Conservation (phyloP, 2,329 filamentous ascomycete genomes). For the Peltaster fructicola region DNA sequence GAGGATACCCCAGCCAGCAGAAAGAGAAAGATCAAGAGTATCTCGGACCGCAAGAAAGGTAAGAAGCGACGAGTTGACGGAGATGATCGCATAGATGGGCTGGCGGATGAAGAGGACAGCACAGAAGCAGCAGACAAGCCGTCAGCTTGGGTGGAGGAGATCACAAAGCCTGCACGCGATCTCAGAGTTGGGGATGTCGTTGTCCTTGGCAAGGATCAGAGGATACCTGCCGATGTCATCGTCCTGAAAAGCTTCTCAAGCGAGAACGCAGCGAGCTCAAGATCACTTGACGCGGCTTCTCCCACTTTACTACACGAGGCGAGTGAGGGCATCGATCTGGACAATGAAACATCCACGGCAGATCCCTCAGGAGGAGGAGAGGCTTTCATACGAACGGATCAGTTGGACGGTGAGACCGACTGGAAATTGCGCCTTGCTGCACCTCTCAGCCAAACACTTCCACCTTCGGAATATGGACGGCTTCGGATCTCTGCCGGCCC, state of each 20-base stretch:
- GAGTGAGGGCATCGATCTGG: conserved; percentile 7
- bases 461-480: conserved; percentile 49
- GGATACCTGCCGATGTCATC: conserved; percentile 85
- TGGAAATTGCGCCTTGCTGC: conserved; percentile 92
- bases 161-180: conserved; percentile 67
- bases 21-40: conserved; percentile 15
- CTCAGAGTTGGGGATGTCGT: conserved; percentile 91
- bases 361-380: conserved; percentile 46
- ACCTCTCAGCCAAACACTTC: conserved; percentile 63
- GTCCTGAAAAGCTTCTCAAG: conserved; percentile 65
- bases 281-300: too few relatives aligned
- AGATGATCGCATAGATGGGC: conserved; percentile 36
- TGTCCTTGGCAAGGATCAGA: conserved; percentile 78
- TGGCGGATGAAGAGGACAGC: conserved; percentile 50
- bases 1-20: conserved; percentile 9
- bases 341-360: conserved; percentile 17
- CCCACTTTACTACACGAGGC: conserved; percentile 16
- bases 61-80: conserved; percentile 17
- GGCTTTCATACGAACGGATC: conserved; percentile 93
- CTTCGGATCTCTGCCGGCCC: conserved; percentile 65
- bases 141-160: conserved; percentile 35
- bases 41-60: conserved; percentile 16
- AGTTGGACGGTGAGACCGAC: conserved; percentile 93
- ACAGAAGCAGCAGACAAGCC: conserved; percentile 20
- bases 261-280: too few relatives aligned